These are phyloP conservation scores for Solanum pinnatisectum DNA, from an alignment of 257 asterid genomes.

Conservation along the genomic window DNA sequence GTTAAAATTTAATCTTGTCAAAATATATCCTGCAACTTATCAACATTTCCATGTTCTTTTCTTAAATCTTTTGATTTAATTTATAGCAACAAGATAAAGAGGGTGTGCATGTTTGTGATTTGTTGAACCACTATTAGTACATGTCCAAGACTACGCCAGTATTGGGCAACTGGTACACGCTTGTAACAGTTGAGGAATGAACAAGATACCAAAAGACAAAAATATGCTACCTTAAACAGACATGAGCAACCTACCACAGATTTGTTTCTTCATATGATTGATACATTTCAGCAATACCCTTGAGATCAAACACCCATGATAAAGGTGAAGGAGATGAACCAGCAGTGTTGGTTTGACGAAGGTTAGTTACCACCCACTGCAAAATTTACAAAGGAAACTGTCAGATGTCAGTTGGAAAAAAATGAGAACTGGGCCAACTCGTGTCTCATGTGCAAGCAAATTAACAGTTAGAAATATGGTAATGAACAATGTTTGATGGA, in stretches of 20 bases:
- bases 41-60: background rate
- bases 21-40: background rate
- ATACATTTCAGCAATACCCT: constrained; percentile 87
- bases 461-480: background rate
- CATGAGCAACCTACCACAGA: constrained; percentile 41
- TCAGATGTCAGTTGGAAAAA: background rate
- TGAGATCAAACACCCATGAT: constrained; percentile 75
- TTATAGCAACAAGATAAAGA: background rate
- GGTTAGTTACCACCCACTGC: constrained; percentile 96
- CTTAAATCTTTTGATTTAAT: background rate
- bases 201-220: background rate
- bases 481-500: background rate
- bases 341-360: constrained; percentile 37
- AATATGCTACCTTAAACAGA: background rate
- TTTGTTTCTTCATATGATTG: constrained; percentile 89
- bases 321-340: constrained; percentile 58
- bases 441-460: background rate
- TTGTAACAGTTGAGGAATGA: background rate
- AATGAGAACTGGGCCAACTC: background rate
- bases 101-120: background rate
- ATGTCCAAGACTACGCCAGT: background rate
- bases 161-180: background rate
- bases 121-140: background rate
- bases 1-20: background rate
- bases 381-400: background rate